Conservation (phyloP, 208 protist species). For the Trypanosoma boissoni region DNA sequence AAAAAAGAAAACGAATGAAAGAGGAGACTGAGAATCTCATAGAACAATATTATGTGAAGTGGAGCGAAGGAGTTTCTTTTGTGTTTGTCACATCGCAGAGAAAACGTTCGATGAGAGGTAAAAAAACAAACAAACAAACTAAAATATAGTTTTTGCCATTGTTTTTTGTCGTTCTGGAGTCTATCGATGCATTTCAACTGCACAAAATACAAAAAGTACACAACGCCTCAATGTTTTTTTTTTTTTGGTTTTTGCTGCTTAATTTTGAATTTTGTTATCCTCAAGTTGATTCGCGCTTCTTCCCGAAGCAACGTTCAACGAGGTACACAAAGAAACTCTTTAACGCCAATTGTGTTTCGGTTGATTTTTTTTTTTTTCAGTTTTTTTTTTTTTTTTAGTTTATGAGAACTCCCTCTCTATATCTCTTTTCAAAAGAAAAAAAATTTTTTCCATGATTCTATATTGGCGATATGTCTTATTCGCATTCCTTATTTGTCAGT, state of each 20-base stretch:
- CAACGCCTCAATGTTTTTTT: not conserved
- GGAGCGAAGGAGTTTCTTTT: not conserved
- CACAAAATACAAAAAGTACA: constrained; percentile 24
- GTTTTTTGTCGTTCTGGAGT: constrained; percentile 1
- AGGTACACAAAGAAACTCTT: not conserved
- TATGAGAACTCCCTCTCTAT: too few relatives aligned
- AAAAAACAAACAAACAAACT: not conserved
- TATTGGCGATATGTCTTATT: too few relatives aligned
- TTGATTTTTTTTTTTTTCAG: constrained; percentile 1
- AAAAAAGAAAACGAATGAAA: constrained; percentile 21
- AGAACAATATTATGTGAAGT: not conserved
- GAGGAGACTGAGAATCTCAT: not conserved
- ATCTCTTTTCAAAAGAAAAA: not conserved
- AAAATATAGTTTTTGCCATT: not conserved
- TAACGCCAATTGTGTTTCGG: not conserved
- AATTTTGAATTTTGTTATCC: not conserved
- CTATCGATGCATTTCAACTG: not conserved
- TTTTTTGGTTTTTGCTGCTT: constrained; percentile 11
- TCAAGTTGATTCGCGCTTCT: not conserved
- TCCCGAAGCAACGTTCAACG: not conserved
- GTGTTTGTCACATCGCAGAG: too few relatives aligned
- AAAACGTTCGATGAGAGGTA: not conserved
- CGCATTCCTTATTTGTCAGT: too few relatives aligned
- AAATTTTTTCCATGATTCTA: constrained; percentile 2
- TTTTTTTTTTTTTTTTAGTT: too few relatives aligned